Evolutionary conservation across 2,329 filamentous ascomycete genomes (phyloP).

Genomic region (Xylaria sp.): DNA sequence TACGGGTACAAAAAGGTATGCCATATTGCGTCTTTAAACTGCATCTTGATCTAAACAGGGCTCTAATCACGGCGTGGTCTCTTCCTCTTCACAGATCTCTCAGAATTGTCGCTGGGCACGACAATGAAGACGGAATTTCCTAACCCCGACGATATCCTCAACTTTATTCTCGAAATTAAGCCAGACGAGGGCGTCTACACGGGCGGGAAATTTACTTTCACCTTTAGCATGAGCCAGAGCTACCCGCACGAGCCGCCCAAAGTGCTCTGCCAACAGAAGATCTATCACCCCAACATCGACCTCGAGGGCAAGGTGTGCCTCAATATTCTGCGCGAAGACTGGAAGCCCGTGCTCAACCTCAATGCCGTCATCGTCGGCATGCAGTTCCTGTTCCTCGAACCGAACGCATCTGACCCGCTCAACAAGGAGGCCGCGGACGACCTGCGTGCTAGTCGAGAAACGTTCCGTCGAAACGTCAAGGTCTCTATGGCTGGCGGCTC

Average conservation of each 20-base stretch:
- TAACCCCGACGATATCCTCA: constrained; percentile 85
- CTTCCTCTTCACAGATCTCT: constrained; percentile 69
- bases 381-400: constrained; percentile 96
- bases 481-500: constrained; percentile 82
- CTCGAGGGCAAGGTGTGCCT: constrained; percentile 97
- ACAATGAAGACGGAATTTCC: constrained; percentile 87
- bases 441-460: constrained; percentile 83
- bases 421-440: constrained; percentile 99
- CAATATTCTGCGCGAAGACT: constrained; percentile 97
- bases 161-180: constrained; percentile 83
- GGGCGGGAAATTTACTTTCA: constrained; percentile 86
- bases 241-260: constrained; percentile 98
- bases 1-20: constrained; percentile 93
- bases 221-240: constrained; percentile 90
- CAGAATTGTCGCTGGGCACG: constrained; percentile 79
- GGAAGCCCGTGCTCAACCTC: constrained; percentile 97
- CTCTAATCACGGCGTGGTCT: constrained; percentile 4
- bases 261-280: constrained; percentile 96
- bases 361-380: constrained; percentile 96
- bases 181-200: constrained; percentile 92
- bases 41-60: not conserved
- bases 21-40: not conserved
- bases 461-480: constrained; percentile 91
- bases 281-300: constrained; percentile 99
- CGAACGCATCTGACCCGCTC: constrained; percentile 95